These are phyloP conservation scores for Aspergillus taichungensis DNA, from an alignment of 495 filamentous ascomycete genomes.

Conservation along the genomic window DNA sequence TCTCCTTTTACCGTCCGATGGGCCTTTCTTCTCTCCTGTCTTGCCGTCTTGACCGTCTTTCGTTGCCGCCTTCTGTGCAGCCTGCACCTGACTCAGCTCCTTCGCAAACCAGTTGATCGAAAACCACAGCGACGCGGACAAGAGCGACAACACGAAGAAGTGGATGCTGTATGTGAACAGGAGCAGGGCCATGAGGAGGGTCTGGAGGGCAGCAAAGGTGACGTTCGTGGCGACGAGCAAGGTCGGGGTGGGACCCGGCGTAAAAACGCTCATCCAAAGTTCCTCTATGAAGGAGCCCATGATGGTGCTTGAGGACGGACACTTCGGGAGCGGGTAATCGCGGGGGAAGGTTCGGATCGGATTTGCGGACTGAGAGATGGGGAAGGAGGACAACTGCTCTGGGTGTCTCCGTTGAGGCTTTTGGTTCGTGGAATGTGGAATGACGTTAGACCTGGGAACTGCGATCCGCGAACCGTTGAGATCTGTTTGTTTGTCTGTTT, in stretches of 20 bases:
- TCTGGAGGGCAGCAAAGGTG: constrained; percentile 76
- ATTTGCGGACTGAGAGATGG: too few relatives aligned
- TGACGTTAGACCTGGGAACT: too few relatives aligned
- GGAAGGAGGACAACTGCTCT: too few relatives aligned
- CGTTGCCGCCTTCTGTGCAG: constrained; percentile 44
- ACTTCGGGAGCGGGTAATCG: too few relatives aligned
- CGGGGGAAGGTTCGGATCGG: too few relatives aligned
- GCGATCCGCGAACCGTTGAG: too few relatives aligned
- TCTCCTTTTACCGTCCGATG: constrained; percentile 19
- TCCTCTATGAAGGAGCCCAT: constrained; percentile 79
- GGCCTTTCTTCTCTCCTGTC: too few relatives aligned
- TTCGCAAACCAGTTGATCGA: constrained; percentile 93
- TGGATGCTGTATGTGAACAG: constrained; percentile 79
- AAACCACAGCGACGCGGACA: constrained; percentile 79
- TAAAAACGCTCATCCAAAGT: constrained; percentile 88
- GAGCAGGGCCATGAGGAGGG: constrained; percentile 66
- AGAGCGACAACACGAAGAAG: constrained; percentile 68
- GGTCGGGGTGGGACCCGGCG: constrained; percentile 76
- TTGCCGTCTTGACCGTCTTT: constrained; percentile 18
- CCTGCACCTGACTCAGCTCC: constrained; percentile 62
- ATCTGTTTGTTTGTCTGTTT: too few relatives aligned
- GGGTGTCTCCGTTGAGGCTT: too few relatives aligned
- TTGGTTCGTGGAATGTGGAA: too few relatives aligned
- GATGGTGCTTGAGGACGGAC: constrained; percentile 1
- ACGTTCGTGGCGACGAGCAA: constrained; percentile 86